Evolutionary conservation across 1,139 yeast genomes (phyloP).

Genomic region (Magnusiomyces tetraspermus): DNA sequence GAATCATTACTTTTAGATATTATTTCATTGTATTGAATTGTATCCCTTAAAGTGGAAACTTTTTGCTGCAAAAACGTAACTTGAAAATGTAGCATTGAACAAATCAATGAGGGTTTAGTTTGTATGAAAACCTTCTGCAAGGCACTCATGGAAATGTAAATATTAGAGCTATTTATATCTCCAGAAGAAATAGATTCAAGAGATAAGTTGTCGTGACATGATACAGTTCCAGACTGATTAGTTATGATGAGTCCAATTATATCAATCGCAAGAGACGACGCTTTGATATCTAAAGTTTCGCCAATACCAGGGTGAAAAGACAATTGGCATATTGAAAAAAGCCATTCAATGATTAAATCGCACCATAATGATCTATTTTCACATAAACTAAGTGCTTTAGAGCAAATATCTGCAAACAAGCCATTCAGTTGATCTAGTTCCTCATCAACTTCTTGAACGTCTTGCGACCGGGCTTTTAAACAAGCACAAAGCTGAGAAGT

Average conservation of each 20-base stretch:
- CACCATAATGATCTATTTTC: conserved; percentile 7
- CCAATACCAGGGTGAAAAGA: neutral
- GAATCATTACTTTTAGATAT: neutral
- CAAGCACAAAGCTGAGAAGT: neutral
- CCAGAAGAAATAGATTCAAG: neutral
- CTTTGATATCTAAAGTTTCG: conserved; percentile 7
- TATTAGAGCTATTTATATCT: neutral
- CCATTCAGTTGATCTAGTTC: conserved; percentile 6
- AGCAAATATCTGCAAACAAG: conserved; percentile 8
- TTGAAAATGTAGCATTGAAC: neutral
- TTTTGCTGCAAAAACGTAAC: neutral
- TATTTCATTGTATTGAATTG: neutral
- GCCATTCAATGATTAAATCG: conserved; percentile 7
- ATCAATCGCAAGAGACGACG: conserved; percentile 12
- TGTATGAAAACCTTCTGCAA: neutral
- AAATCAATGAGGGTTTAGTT: neutral
- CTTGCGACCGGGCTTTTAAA: neutral
- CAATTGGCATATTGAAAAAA: neutral
- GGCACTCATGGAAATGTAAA: neutral
- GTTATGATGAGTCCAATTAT: conserved; percentile 4
- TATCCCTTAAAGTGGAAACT: neutral
- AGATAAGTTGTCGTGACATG: neutral
- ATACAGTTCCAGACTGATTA: neutral
- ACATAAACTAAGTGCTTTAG: conserved; percentile 6
- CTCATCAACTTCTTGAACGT: neutral